Base-by-base conservation (phyloP, 2,329 filamentous ascomycete species). In the Ophidiomyces ophidiicola region DNA sequence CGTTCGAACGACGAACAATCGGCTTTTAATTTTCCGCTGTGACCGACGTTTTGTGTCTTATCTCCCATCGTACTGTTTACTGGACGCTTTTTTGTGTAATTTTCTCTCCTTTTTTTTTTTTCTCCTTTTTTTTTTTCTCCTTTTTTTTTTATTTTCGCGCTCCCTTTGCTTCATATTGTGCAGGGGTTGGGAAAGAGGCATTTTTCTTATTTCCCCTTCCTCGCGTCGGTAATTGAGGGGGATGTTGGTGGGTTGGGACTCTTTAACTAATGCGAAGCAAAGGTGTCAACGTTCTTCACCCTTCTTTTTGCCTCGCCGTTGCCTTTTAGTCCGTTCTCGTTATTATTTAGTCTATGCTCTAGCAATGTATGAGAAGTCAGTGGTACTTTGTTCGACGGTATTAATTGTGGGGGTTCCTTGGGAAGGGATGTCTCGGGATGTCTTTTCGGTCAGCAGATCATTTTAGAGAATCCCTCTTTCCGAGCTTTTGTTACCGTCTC, bases 211-310 rank as follows among this genome's bases (percentile, higher is more conserved):
- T 14, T 39, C 20, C 29, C 31, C 33, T 26, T 18, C 24, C 32
- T 36, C 31, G 38, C 38, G 29, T 40, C 31, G 31, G 31, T 40
- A 40, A 29, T 24, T 35, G 38, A 40, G 32, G 18, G 32, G 19
- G n/a, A n/a, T 35, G 32, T 35, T 21, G 32, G 31, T 49, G 50
- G 51, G 51, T 49, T 53, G 40, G 32, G 24, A 46, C 36, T 49
- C 46, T 47, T n/a, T n/a, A n/a, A n/a, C n/a, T 51, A 39, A 47
- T 50, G 28, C 36, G 36, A 39, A 39, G 32, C 23, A 28, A 39
- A 32, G 21, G 36, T 44, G 42, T 38, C 35, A 41, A 43, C 49
- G 46, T 39, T 19, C 39, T 39, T 32, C 14, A 14, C 23, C 33
- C 12, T 29, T 39, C 33, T 24, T 34, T 28, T 18, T 34, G 32